Evolutionary conservation across 768 basidiomycete species (phyloP).

Genomic region (Crassisporium funariophilum): DNA sequence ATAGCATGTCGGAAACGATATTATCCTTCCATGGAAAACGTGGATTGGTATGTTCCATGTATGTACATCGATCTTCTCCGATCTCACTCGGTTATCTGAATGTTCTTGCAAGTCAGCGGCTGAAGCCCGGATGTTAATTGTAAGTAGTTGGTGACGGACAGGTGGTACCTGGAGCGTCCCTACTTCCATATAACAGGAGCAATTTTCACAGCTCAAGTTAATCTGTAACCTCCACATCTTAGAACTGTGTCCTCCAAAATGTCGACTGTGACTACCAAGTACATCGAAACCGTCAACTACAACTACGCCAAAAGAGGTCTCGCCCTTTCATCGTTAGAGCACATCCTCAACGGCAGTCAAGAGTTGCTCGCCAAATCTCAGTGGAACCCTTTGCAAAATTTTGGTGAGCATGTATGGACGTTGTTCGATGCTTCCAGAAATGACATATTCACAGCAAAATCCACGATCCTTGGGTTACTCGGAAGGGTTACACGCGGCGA

Average conservation of each 20-base stretch:
- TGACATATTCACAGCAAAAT: constrained; percentile 2
- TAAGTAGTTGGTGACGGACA: too few species aligned
- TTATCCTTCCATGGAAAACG: too few species aligned
- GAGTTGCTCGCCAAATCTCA: constrained; percentile 6
- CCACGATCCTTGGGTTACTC: constrained; percentile 5
- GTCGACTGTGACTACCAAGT: constrained; percentile 7
- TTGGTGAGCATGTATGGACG: constrained; percentile 4
- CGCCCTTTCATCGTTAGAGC: constrained; percentile 8
- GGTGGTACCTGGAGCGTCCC: too few species aligned
- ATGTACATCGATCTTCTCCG: too few species aligned
- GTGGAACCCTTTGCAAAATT: constrained; percentile 9
- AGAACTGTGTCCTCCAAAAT: constrained; percentile 3
- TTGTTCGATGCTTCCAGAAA: not conserved
- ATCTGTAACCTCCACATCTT: too few species aligned
- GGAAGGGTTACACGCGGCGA: constrained; percentile 2
- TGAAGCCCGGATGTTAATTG: too few species aligned
- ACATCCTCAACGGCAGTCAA: constrained; percentile 6
- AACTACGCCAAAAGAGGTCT: constrained; percentile 9
- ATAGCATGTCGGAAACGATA: too few species aligned
- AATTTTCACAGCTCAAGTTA: too few species aligned
- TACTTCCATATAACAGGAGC: too few species aligned
- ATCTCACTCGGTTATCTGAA: too few species aligned
- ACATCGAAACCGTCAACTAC: constrained; percentile 14
- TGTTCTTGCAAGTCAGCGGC: too few species aligned
- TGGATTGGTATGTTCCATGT: too few species aligned